Percentiles rank a stretch among this genome's conserved stretches.
Evolutionary conservation across 2,329 filamentous ascomycete genomes (phyloP).

Genomic region (Gyromitra esculenta): DNA sequence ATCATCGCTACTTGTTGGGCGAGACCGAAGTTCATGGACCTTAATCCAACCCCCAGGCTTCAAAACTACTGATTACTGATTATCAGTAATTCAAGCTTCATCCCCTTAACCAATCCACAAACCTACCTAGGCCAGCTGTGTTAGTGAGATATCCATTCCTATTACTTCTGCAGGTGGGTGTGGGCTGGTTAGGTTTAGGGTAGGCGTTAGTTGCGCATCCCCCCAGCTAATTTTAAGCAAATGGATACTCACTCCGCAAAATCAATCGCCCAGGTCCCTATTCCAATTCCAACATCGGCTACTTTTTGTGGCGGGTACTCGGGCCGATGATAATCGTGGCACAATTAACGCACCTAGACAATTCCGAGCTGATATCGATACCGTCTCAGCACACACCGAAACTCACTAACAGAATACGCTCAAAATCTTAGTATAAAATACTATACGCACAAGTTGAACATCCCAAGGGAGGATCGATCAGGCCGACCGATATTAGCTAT

Average conservation of each 20-base stretch:
- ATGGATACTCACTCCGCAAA: constrained; percentile 6
- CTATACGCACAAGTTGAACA: no score
- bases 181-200: neutral
- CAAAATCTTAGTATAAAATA: no score
- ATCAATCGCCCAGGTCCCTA: constrained; percentile 33
- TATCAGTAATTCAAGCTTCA: neutral
- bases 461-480: no score
- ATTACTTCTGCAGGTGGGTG: constrained; percentile 27
- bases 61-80: constrained; percentile 9
- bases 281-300: constrained; percentile 29
- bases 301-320: constrained; percentile 17
- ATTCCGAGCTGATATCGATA: no score
- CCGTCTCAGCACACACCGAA: no score
- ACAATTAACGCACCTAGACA: no score
- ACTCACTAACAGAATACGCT: no score
- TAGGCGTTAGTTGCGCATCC: no score
- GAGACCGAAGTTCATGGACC: neutral
- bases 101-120: neutral
- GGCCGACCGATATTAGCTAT: no score
- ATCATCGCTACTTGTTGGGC: neutral
- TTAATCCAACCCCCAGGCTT: constrained; percentile 53
- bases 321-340: neutral
- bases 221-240: neutral
- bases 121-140: constrained; percentile 32
- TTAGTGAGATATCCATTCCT: constrained; percentile 28